phyloP scores from a whole-genome alignment of 192 early-diverging fungal species.

The Coemansia pectinata region DNA sequence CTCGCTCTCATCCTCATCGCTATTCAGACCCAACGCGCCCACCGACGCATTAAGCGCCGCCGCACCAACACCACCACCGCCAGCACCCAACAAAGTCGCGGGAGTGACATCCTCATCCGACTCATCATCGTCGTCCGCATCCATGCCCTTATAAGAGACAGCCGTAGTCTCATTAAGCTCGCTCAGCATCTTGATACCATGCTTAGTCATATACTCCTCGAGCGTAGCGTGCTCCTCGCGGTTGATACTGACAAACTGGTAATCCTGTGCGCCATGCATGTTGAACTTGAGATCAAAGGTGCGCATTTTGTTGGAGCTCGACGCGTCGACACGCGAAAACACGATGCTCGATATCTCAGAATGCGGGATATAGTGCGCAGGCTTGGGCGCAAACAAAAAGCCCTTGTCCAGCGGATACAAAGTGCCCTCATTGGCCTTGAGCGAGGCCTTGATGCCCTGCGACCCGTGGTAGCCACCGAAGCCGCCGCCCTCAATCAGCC shows the following conservation, averaged over 20 bases:
- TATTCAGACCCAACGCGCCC: conserved; percentile 49
- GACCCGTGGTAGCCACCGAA: conserved; percentile 73
- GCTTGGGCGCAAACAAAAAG: conserved; percentile 94
- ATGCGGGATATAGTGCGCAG: conserved; percentile 83
- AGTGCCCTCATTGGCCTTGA: conserved; percentile 96
- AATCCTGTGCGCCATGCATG: conserved; percentile 75
- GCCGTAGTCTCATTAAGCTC: conserved; percentile 61
- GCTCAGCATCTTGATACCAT: conserved; percentile 80
- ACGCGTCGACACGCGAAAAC: conserved; percentile 75
- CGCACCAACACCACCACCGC: conserved; percentile 11
- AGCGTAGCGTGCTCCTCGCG: conserved; percentile 86
- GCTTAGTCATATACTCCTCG: conserved; percentile 77
- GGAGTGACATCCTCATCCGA: conserved; percentile 26
- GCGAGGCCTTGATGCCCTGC: conserved; percentile 87
- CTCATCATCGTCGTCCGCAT: conserved; percentile 7
- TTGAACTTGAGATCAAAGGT: conserved; percentile 97
- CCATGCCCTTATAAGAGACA: conserved; percentile 49
- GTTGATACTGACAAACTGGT: conserved; percentile 86
- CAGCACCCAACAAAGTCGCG: background rate
- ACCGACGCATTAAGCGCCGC: conserved; percentile 20
- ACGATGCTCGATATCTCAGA: conserved; percentile 83
- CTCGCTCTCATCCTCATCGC: conserved; percentile 71
- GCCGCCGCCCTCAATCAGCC: conserved; percentile 67
- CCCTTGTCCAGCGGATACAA: conserved; percentile 92
- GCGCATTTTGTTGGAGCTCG: conserved; percentile 56